Evolutionary conservation across 2,329 filamentous ascomycete species (phyloP), one percentile per base, ranked within the genome.

Genomic region (Ophiostoma ulmi): DNA sequence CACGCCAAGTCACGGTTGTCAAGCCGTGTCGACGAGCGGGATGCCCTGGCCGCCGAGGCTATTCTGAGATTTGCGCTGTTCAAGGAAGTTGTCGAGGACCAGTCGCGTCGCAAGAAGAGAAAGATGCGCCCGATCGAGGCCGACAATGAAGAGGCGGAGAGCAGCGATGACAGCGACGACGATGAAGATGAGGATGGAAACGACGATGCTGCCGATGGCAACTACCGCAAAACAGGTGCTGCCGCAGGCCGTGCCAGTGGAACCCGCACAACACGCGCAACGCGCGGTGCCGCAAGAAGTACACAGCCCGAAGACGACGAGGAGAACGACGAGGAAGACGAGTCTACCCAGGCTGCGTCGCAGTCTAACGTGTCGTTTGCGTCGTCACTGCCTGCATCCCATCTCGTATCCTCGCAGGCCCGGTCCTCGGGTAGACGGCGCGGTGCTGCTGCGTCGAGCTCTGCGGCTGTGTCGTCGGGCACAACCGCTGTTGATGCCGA

Each of bases 31-130:
- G 94, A 98, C 74, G 91, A 97, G 78, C 89, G 90, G 70, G 95
- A 99, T 79, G 94, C 94, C 1, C 82, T 91, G 69, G 90, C 93
- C 44, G 95, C 95, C 11, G 94, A 99, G 79, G 86, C 88, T 10
- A 97, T 99, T 74, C 82, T 99, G 41, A 88, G 95, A 22, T 99
- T 97, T 77, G 96, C 95, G 2, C 85, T 99, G 48, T 99, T 99
- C 86, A 98, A 98, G 79, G 95, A 99, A 81, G 90, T 99, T 0
- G 85, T 97, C 3, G 86, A 89, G 76, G 86, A 88, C 74, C 90
- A 93, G 78, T 91, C 93, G 71, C 87, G 89, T 75, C 95, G 94
- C 84, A 91, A 95, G 80, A 88, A 94, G 76, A 90, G 92, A 80
- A 90, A 91, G 75, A 90, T 86, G 6, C 83, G 85, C 39, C 84